Conservation (phyloP, 495 filamentous ascomycete species). For the Neurospora sp. region DNA sequence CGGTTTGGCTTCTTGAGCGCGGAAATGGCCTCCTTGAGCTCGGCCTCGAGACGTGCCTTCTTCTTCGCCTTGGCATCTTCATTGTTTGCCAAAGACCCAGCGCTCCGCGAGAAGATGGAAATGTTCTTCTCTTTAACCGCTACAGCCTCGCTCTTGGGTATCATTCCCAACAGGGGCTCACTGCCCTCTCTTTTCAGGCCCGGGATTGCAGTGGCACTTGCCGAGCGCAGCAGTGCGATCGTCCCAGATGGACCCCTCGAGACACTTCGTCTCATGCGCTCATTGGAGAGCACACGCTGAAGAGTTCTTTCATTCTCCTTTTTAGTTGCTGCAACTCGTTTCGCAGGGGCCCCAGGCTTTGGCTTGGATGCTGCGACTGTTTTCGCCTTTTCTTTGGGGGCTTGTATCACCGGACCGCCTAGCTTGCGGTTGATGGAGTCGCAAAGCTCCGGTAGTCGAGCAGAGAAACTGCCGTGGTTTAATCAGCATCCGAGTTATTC, state of each 20-base stretch:
- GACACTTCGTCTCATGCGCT: constrained; percentile 42
- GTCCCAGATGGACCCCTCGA: constrained; percentile 40
- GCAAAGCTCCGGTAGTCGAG: constrained; percentile 73
- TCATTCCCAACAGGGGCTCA: constrained; percentile 44
- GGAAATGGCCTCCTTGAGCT: constrained; percentile 74
- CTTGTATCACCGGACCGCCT: constrained; percentile 59
- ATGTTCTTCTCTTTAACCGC: constrained; percentile 28
- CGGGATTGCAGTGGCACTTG: constrained; percentile 49
- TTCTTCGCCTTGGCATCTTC: constrained; percentile 58
- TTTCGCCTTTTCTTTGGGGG: constrained; percentile 43
- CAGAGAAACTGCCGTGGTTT: constrained; percentile 49
- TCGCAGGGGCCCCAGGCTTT: constrained; percentile 47
- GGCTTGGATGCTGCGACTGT: constrained; percentile 22
- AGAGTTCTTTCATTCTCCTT: constrained; percentile 50
- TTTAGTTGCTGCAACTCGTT: constrained; percentile 40
- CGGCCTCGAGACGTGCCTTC: constrained; percentile 66
- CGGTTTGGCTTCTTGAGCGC: constrained; percentile 82
- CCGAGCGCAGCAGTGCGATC: constrained; percentile 58
- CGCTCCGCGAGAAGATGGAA: constrained; percentile 14
- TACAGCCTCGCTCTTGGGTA: constrained; percentile 34
- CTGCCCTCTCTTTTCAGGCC: constrained; percentile 56
- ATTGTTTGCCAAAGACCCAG: constrained; percentile 10
- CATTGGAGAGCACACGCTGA: constrained; percentile 63
- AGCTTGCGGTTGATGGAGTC: constrained; percentile 75
- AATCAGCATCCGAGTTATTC: constrained; percentile 1